Evolutionary conservation across 208 protist species (phyloP), one percentile per base, ranked within the genome.

Genomic region (Trypanosoma cruzi): DNA sequence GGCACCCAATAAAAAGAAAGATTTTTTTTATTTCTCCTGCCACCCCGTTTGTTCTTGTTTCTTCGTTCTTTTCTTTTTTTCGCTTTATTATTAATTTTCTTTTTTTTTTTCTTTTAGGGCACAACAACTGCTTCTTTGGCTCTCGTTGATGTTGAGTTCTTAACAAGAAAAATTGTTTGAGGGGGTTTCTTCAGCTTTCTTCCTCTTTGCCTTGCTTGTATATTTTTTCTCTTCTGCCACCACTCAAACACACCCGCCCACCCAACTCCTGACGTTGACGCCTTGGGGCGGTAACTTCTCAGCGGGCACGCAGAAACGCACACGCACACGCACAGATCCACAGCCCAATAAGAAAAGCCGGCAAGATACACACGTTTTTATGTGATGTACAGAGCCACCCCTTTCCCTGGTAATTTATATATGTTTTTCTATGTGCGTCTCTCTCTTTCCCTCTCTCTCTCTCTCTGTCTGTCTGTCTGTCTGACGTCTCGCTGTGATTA

Each of bases 361-460:
- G 40, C 40, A 44, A 44, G 1, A 44, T 14, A 14, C 3, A 44
- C 40, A 14, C 1, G 8, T 44, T 7, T 16, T 20, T 7, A 44
- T 44, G 40, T 16, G 40, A 44, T 14, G 40, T 16, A 44, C 40
- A 44, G 4, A 44, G 40, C 40, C 40, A 14, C 11, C 40, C 18
- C 40, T 44, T 44, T 13, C 40, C 40, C 13, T 44, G 40, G 8
- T 2, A 16, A 8, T 50, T 63, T 42, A 26, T 63, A 18, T 63
- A 29, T 48, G 26, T 64, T 50, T 48, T 11, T 49, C 28, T 64
- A 22, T 64, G 24, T 26, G 24, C 50, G 22, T 61, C 36, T 10
- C 29, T 60, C 29, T 32, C 29, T 40, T 4, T 13, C 36, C 7
- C 10, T 10, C 36, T 16, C 28, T 24, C 22, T 56, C 14, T 56